Conservation (phyloP, 345 rosid species). For the thale cress (Arabidopsis thaliana) region TAIR10.1 NC_003070.9:3437001-3437500, state of each 20-base stretch:
- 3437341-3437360: constrained; percentile 17
- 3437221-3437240: constrained; percentile 70
- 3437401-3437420: constrained; percentile 91
- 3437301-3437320: constrained; percentile 63
- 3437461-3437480: constrained; percentile 82
- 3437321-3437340: constrained; percentile 6
- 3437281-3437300: constrained; percentile 86
- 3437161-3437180: constrained; percentile 88
- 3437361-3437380: constrained; percentile 54
- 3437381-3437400: constrained; percentile 60
- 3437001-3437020: constrained; percentile 91
- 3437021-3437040: constrained; percentile 85
- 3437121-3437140: constrained; percentile 15
- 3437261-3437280: constrained; percentile 82
- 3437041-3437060: constrained; percentile 65
- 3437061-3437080: constrained; percentile 14
- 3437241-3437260: constrained; percentile 83
- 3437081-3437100: constrained; percentile 8
- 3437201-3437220: constrained; percentile 81
- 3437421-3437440: constrained; percentile 83
- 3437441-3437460: constrained; percentile 75
- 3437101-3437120: constrained; percentile 6
- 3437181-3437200: constrained; percentile 84
- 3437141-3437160: constrained; percentile 77
- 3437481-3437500: constrained; percentile 68